phyloP scores from a whole-genome alignment of 495 filamentous ascomycete genomes.

The Astrocystis sublimbata region DNA sequence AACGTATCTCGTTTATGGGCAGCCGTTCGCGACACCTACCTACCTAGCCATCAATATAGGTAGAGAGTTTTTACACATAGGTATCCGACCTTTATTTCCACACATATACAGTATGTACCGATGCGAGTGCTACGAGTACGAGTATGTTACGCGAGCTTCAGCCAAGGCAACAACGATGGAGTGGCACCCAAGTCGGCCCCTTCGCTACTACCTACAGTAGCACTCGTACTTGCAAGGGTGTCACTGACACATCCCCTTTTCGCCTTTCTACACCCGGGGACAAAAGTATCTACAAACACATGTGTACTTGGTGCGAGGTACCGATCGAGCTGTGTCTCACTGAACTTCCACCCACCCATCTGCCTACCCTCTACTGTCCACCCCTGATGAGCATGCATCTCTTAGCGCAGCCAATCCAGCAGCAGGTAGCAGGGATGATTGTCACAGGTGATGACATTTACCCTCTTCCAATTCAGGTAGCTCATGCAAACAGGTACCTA shows the following conservation, averaged over 20 bases:
- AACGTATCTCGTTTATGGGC: too few relatives aligned
- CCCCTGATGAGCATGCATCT: neutral
- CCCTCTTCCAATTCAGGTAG: neutral
- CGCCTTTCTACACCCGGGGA: neutral
- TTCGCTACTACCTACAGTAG: neutral
- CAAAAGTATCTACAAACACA: neutral
- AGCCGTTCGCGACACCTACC: too few relatives aligned
- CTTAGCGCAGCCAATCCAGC: neutral
- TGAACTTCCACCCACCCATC: too few relatives aligned
- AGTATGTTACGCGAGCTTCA: neutral
- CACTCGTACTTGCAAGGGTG: conserved; percentile 5
- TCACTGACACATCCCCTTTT: conserved; percentile 4
- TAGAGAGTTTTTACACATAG: too few relatives aligned
- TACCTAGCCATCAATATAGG: too few relatives aligned
- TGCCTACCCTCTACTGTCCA: too few relatives aligned
- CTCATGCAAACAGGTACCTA: neutral
- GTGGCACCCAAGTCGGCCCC: neutral
- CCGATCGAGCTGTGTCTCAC: too few relatives aligned
- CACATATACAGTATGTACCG: neutral
- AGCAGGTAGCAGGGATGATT: neutral
- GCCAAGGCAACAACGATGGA: neutral
- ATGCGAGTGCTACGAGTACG: too few relatives aligned
- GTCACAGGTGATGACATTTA: neutral
- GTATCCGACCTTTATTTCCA: too few relatives aligned
- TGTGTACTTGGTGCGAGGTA: neutral